Percentiles rank a stretch among this genome's conserved stretches.
Conservation (phyloP, 305 asterid species). For the Fraxinus velutina region DNA sequence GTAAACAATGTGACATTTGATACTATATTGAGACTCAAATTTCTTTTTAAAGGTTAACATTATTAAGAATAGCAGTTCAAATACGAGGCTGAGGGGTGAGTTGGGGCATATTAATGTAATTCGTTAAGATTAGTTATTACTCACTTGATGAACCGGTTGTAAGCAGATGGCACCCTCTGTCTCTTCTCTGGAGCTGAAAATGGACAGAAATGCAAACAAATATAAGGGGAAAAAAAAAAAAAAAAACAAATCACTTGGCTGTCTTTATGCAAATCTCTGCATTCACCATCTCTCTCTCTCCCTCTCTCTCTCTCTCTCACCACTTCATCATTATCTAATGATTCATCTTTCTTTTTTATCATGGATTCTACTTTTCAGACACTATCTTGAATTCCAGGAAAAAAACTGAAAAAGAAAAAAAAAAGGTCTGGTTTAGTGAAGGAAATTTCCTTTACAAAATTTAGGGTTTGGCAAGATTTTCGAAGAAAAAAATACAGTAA, state of each 20-base stretch:
- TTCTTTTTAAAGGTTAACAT: background rate
- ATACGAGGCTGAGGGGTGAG: background rate
- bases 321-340: constrained; percentile 83
- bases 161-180: constrained; percentile 98
- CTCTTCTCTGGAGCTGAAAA: constrained; percentile 92
- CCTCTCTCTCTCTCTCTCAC: constrained; percentile 7
- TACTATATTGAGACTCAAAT: background rate
- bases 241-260: constrained; percentile 35
- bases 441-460: background rate
- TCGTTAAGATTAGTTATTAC: constrained; percentile 17
- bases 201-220: constrained; percentile 38
- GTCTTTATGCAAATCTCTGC: constrained; percentile 47
- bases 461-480: constrained; percentile 23
- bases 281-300: constrained; percentile 6
- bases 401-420: background rate
- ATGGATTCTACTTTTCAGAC: constrained; percentile 24
- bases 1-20: background rate
- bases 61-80: background rate
- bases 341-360: constrained; percentile 31
- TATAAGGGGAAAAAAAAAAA: constrained; percentile 20
- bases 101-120: background rate
- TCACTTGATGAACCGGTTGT: constrained; percentile 95
- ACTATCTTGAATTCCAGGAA: constrained; percentile 56
- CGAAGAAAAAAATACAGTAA: background rate
- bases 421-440: background rate